Evolutionary conservation across 768 basidiomycete genomes (phyloP), one percentile per base, ranked within the genome.

Genomic region (Mycena venus): DNA sequence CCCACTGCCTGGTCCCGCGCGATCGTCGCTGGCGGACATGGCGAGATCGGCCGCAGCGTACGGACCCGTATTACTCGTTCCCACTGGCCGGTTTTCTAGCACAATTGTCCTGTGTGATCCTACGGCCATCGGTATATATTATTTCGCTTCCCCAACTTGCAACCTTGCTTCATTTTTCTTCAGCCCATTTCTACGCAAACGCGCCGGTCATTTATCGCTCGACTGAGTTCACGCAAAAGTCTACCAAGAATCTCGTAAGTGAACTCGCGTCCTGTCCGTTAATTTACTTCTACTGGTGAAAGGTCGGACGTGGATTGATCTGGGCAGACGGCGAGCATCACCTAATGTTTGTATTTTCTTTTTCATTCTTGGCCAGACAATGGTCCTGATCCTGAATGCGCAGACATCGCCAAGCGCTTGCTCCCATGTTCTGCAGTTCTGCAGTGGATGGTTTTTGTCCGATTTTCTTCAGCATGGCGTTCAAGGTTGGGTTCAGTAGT

Each of bases 181-280:
- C 38, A 75, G 75, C 68, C 3, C 75, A 76, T 51, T 76, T 76
- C 44, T 76, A 76, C 53, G 71, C 68, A 2, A 69, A 73, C 49
- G 63, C 75, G 14, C 75, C 75, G 8, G 11, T 21, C 2, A 55
- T 73, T 23, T 76, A 76, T 49, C 72, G 58, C 21, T 44, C 68
- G 9, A 40, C 68, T 21, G 51, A 44, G 23, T 38, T 3, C 4
- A n/a, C 55, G 6, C 66, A 60, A 29, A 15, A 53, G 59, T 27
- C 32, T 3, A 68, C 40, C 1, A 73, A 68, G 32, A 73, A 68
- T n/a, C 32, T 73, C 31, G 72, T 72, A 40, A n/a, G 27, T 38
- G 38, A 31, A 17, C 21, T 21, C 7, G 1, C 3, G 2, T 21
- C 19, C 38, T 19, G 23, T 2, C 23, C n/a, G 36, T 58, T 36